Evolutionary conservation across 768 basidiomycete genomes (phyloP), one percentile per base, ranked within the genome.

Genomic region (Mycena albidolilacea): DNA sequence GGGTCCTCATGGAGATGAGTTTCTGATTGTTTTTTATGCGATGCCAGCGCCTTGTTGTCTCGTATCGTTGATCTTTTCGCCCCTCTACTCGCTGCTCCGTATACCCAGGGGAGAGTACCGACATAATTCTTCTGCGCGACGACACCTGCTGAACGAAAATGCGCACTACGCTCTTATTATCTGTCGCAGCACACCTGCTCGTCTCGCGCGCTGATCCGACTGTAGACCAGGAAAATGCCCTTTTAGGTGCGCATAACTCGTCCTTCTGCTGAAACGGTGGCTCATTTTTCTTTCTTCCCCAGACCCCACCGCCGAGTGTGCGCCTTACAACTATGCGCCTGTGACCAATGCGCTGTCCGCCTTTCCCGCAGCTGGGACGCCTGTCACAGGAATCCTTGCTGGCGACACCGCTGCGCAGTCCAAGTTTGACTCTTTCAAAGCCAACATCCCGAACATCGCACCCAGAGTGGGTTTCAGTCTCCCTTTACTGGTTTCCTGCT

Each of bases 351-450:
- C 82, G 1, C 19, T 84, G 8, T 41, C 79, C 0, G 75, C 82
- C 1, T 90, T 89, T 77, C 89, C 90, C 3, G 8, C 82, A 7
- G 77, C 85, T 30, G 89, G 88, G 87, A 74, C 81, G n/a, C 75
- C 80, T 0, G 88, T 88, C 3, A 77, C 75, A 1, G 38, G 15
- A 3, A 87, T 90, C 73, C 38, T 90, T 5, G 39, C 82, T 2
- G 81, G 71, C 21, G 89, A 90, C 71, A 77, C 78, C 23, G 83
- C 81, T n/a, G 90, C 86, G 0, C 80, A 79, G 55, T 77, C 79
- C 8, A 84, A 84, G 70, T 91, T 86, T 83, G 75, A 81, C 7
- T 80, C 81, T 44, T 89, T 91, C 35, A 76, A 80, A 35, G 64
- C 77, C 1, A 82, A 73, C 44, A 82, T 91, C 60, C 90, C 90